Evolutionary conservation across 148 eudicot genomes (phyloP).

Genomic region (Selenicereus undatus): DNA sequence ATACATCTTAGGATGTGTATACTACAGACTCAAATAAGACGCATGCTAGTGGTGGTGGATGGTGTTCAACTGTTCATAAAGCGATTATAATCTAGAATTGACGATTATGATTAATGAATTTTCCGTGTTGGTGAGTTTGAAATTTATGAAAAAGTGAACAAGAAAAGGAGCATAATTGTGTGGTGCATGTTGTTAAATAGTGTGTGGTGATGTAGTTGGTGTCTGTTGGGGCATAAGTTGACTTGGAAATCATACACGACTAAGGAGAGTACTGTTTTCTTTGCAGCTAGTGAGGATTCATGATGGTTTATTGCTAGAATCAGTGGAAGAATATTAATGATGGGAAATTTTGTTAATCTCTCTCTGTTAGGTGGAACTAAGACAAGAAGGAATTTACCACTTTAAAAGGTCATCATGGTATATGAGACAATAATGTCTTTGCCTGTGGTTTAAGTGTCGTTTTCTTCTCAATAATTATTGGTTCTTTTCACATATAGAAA

Average conservation of each 20-base stretch:
- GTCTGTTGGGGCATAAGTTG: background rate
- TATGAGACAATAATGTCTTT: no score
- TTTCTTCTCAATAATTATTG: no score
- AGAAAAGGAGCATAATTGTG: background rate
- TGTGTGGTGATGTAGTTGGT: background rate
- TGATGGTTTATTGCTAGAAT: background rate
- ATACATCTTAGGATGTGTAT: no score
- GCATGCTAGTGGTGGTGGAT: no score
- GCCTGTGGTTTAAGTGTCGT: no score
- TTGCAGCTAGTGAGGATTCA: background rate
- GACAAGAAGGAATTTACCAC: conserved; percentile 23
- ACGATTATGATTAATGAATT: background rate
- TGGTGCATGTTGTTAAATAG: background rate
- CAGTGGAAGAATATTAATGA: conserved; percentile 28
- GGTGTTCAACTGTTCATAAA: no score
- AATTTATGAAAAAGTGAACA: background rate
- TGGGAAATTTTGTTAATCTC: background rate
- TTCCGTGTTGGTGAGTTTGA: background rate
- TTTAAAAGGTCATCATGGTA: conserved; percentile 19
- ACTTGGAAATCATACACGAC: background rate
- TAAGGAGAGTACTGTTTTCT: background rate
- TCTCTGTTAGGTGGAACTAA: conserved; percentile 24
- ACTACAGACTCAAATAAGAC: no score
- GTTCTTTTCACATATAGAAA: no score
- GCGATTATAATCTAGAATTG: no score